phyloP scores from a whole-genome alignment of 2,329 filamentous ascomycete species.

The Aspergillus sclerotialis region DNA sequence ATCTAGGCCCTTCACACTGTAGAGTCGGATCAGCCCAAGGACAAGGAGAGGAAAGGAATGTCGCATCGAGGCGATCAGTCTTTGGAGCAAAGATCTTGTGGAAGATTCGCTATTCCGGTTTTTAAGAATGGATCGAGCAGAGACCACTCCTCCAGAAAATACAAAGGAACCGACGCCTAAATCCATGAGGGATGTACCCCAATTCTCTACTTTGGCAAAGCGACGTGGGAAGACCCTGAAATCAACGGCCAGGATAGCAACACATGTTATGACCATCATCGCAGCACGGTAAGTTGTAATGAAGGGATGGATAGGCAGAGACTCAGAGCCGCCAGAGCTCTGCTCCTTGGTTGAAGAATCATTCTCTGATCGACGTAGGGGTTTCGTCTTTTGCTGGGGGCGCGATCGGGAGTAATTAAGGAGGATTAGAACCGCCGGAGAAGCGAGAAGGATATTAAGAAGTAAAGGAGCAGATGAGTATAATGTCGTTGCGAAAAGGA shows the following conservation, averaged over 20 bases:
- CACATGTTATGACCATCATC: slow-evolving; percentile 85
- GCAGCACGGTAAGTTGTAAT: slow-evolving; percentile 83
- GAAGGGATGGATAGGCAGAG: slow-evolving; percentile 79
- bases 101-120: slow-evolving; percentile 50
- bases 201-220: slow-evolving; percentile 98
- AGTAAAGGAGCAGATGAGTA: slow-evolving; percentile 71
- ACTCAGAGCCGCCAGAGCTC: slow-evolving; percentile 30
- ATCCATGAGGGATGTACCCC: slow-evolving; percentile 99
- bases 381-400: slow-evolving; percentile 27
- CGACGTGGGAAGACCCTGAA: slow-evolving; percentile 87
- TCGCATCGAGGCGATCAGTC: slow-evolving; percentile 61
- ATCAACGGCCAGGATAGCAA: slow-evolving; percentile 94
- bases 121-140: slow-evolving; percentile 71
- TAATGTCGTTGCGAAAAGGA: slow-evolving; percentile 77
- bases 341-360: slow-evolving; percentile 11
- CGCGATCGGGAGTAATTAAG: slow-evolving; percentile 27
- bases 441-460: slow-evolving; percentile 65
- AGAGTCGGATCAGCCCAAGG: slow-evolving; percentile 71
- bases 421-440: slow-evolving; percentile 61
- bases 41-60: slow-evolving; percentile 77
- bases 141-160: slow-evolving; percentile 87
- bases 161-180: slow-evolving; percentile 96
- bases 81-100: slow-evolving; percentile 38
- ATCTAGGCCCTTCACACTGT: slow-evolving; percentile 87
- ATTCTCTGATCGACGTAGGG: slow-evolving; percentile 19